Percentiles rank a stretch among this genome's conserved stretches.
Evolutionary conservation across 2,329 filamentous ascomycete species (phyloP).

Genomic region (Paraphoma sp.): DNA sequence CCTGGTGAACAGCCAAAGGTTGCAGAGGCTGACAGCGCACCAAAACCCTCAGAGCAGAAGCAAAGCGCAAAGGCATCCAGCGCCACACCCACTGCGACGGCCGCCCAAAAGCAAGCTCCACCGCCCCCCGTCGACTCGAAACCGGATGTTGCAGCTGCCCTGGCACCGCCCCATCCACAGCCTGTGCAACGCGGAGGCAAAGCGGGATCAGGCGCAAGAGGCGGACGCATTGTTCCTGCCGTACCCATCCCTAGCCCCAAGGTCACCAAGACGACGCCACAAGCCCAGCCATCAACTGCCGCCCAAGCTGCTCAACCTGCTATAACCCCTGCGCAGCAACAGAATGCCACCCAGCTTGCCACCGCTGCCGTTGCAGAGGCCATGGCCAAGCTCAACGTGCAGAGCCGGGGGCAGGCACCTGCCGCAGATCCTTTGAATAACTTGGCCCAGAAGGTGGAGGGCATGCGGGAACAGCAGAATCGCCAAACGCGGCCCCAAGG

Average conservation of each 20-base stretch:
- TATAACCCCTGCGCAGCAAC: constrained; percentile 42
- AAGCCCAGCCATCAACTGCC: constrained; percentile 45
- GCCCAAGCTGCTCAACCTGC: constrained; percentile 41
- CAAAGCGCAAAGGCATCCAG: constrained; percentile 50
- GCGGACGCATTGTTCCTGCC: constrained; percentile 67
- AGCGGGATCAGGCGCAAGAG: constrained; percentile 51
- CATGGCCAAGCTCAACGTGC: constrained; percentile 72
- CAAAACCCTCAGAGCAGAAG: constrained; percentile 63
- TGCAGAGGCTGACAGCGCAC: constrained; percentile 54
- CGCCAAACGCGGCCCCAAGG: constrained; percentile 57
- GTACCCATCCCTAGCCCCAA: constrained; percentile 65
- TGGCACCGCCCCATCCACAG: constrained; percentile 57
- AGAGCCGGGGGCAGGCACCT: constrained; percentile 32
- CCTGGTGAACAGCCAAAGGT: constrained; percentile 41
- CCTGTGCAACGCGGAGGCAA: constrained; percentile 38
- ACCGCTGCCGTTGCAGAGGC: constrained; percentile 80
- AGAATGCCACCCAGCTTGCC: constrained; percentile 75
- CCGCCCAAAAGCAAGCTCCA: constrained; percentile 58
- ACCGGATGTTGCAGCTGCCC: constrained; percentile 65
- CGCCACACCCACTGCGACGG: constrained; percentile 47
- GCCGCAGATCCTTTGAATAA: constrained; percentile 66
- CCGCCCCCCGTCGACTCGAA: constrained; percentile 73
- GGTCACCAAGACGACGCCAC: constrained; percentile 42
- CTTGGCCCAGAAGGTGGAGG: constrained; percentile 74
- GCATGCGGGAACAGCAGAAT: constrained; percentile 73